A percentile compares a stretch with the other conserved stretches of the same genome.
These are phyloP conservation scores for Eutrema japonicum DNA, from an alignment of 345 rosid species.

Conservation along the genomic window DNA sequence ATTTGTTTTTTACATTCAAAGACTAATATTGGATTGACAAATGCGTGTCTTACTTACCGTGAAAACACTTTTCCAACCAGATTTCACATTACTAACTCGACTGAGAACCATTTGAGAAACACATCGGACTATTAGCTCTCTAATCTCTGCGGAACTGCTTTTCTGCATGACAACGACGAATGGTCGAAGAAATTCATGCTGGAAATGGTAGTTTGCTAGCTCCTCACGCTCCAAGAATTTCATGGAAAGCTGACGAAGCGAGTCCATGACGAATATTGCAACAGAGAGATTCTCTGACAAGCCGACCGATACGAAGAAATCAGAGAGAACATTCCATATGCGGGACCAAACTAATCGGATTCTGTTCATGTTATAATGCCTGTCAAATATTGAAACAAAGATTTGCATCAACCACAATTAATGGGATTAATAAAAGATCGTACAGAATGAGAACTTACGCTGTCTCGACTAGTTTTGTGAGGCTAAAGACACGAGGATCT, in stretches of 20 bases:
- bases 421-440: neutral
- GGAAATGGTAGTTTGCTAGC: slow-evolving; percentile 95
- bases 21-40: neutral
- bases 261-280: slow-evolving; percentile 98
- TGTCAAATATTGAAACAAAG: slow-evolving; percentile 45
- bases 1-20: neutral
- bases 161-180: slow-evolving; percentile 93
- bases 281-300: slow-evolving; percentile 96
- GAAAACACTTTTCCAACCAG: slow-evolving; percentile 99
- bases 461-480: slow-evolving; percentile 93
- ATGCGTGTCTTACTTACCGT: slow-evolving; percentile 52
- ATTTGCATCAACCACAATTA: slow-evolving; percentile 13
- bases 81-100: slow-evolving; percentile 85
- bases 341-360: slow-evolving; percentile 98
- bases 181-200: slow-evolving; percentile 92
- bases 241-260: slow-evolving; percentile 97
- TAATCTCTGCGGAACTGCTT: slow-evolving; percentile 78
- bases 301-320: slow-evolving; percentile 94
- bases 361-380: slow-evolving; percentile 98
- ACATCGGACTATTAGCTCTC: slow-evolving; percentile 89
- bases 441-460: slow-evolving; percentile 55
- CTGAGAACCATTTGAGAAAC: slow-evolving; percentile 97
- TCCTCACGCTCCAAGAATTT: slow-evolving; percentile 97
- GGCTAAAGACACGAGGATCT: slow-evolving; percentile 99
- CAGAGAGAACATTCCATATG: slow-evolving; percentile 94